A percentile compares a stretch with the other conserved stretches of the same genome.
Conservation (phyloP, 2,329 filamentous ascomycete species). For the Setomelanomma holmii region DNA sequence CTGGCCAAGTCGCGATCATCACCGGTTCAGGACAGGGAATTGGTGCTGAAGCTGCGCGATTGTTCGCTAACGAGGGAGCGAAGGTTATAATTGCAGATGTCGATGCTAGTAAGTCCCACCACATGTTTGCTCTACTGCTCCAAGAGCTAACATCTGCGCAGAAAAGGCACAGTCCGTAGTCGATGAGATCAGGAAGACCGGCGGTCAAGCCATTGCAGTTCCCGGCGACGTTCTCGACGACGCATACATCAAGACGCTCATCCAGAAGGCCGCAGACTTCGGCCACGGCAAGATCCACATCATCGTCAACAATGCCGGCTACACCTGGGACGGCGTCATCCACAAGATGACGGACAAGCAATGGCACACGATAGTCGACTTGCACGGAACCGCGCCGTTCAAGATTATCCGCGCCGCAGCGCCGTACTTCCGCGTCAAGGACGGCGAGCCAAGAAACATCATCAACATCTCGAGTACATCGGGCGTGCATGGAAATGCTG, state of each 20-base stretch:
- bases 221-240: slow-evolving; percentile 78
- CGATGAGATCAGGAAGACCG: slow-evolving; percentile 70
- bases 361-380: slow-evolving; percentile 85
- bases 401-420: slow-evolving; percentile 78
- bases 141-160: slow-evolving; percentile 43
- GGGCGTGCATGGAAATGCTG: slow-evolving; percentile 84
- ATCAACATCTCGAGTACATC: slow-evolving; percentile 86
- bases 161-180: slow-evolving; percentile 74
- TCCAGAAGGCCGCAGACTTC: slow-evolving; percentile 78
- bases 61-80: slow-evolving; percentile 88
- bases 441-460: slow-evolving; percentile 78
- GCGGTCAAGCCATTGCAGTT: slow-evolving; percentile 74
- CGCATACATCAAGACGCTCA: slow-evolving; percentile 73
- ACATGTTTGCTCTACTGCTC: not conserved
- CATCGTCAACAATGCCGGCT: slow-evolving; percentile 90
- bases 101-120: slow-evolving; percentile 64
- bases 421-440: slow-evolving; percentile 86
- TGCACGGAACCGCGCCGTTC: slow-evolving; percentile 88
- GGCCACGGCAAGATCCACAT: slow-evolving; percentile 88
- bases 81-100: slow-evolving; percentile 86
- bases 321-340: slow-evolving; percentile 91
- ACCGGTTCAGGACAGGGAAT: slow-evolving; percentile 89
- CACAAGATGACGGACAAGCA: slow-evolving; percentile 93
- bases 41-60: slow-evolving; percentile 79
- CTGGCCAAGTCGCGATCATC: slow-evolving; percentile 83